Evolutionary conservation across 306 rosid genomes (phyloP), one percentile per base, ranked within the genome.

Genomic region (Malus asiatica): DNA sequence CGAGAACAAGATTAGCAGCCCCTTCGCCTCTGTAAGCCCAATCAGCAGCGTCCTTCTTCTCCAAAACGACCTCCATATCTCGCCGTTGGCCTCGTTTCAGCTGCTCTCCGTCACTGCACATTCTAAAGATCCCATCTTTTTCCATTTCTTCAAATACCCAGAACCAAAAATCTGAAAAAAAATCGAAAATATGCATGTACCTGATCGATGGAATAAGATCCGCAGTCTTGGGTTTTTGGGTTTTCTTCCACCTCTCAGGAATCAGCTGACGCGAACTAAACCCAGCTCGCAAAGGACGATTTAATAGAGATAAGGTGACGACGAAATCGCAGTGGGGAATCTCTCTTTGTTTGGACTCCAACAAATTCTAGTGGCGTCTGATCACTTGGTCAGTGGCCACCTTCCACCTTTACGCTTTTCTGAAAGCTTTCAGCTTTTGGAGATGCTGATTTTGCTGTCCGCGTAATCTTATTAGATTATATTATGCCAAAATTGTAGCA

Each of bases 21-120:
- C 99, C 99, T 90, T 96, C 99, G 73, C 99, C 99, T 83, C 91
- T 86, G 82, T 92, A 92, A 79, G 78, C 83, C 97, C 97, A 93
- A 48, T 88, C 86, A 80, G 55, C 84, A 33, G 93, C 93, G 30
- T 96, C 90, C 30, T 82, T 74, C 66, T 73, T 71, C 23, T 76
- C 75, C 55, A 92, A 72, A 79, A 74, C 60, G 62, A 77, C 61
- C 84, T 83, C 97, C 97, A 90, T 92, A 55, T 45, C 67, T 19
- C 13, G 32, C 63, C 38, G 30, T 38, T 70, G 59, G 57, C 92
- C 81, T 72, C 59, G 70, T 74, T 70, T 44, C 60, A 59, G 32
- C 25, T 51, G 29, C 55, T 14, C 30, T 8, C 9, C 14, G 45
- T 25, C 11, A 66, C 65, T 16, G n/a, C 40, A 52, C 14, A 46